phyloP scores from a whole-genome alignment of 164 flowering plant species.

The Macadamia tetraphylla region DNA sequence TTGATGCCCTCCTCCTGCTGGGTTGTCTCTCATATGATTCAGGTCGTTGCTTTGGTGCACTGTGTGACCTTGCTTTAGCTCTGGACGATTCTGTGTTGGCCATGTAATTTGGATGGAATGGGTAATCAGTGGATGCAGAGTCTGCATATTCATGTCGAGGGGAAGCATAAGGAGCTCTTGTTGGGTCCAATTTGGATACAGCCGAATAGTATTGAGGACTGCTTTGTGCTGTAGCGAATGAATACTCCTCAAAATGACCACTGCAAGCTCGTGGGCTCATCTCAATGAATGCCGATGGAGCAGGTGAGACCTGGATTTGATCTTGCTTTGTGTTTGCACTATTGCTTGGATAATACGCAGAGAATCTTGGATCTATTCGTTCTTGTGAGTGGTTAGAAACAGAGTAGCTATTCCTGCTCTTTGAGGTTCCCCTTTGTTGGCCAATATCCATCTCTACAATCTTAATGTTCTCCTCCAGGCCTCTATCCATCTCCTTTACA shows the following conservation, averaged over 20 bases:
- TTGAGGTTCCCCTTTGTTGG: slow-evolving; percentile 40
- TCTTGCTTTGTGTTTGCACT: slow-evolving; percentile 38
- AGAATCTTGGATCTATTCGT: slow-evolving; percentile 40
- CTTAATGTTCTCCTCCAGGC: slow-evolving; percentile 77
- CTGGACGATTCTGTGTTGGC: slow-evolving; percentile 87
- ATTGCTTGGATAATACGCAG: slow-evolving; percentile 30
- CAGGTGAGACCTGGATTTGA: slow-evolving; percentile 49
- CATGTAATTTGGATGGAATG: slow-evolving; percentile 86
- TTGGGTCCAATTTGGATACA: slow-evolving; percentile 44
- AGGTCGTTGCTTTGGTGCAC: slow-evolving; percentile 84
- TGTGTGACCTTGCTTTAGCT: slow-evolving; percentile 87
- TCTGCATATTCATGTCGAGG: slow-evolving; percentile 62
- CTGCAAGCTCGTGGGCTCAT: slow-evolving; percentile 73
- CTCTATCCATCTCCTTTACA: slow-evolving; percentile 50
- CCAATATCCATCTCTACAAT: slow-evolving; percentile 80
- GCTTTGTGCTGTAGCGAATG: slow-evolving; percentile 66
- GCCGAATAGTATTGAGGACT: slow-evolving; percentile 74
- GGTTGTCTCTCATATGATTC: slow-evolving; percentile 73
- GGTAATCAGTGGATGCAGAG: slow-evolving; percentile 49
- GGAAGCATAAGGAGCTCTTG: slow-evolving; percentile 37
- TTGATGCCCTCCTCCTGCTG: slow-evolving; percentile 52
- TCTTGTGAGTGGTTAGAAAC: slow-evolving; percentile 40
- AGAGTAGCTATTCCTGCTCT: slow-evolving; percentile 48
- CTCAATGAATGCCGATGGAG: slow-evolving; percentile 65
- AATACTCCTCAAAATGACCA: slow-evolving; percentile 71